A percentile compares a stretch with the other conserved stretches of the same genome.
phyloP scores from a whole-genome alignment of 768 basidiomycete genomes.

The Roridomyces roridus region DNA sequence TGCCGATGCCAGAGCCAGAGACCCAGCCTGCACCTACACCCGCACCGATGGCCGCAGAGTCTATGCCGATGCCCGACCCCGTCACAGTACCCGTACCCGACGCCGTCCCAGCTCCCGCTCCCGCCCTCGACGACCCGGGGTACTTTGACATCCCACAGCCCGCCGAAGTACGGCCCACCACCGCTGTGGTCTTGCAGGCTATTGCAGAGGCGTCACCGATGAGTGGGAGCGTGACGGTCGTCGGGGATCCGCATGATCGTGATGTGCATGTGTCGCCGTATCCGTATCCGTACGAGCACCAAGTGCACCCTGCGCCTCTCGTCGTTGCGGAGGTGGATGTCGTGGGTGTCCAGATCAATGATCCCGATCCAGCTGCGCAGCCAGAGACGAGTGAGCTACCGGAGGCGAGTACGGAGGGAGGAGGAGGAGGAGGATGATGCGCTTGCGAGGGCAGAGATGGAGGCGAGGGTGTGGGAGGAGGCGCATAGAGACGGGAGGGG shows the following conservation, averaged over 20 bases:
- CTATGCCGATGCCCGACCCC: slow-evolving; percentile 1
- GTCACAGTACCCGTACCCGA: background rate
- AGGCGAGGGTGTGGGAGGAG: slow-evolving; percentile 22
- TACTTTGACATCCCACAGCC: slow-evolving; percentile 12
- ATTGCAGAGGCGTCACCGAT: slow-evolving; percentile 2
- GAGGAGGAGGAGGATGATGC: too few relatives aligned
- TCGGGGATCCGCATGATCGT: background rate
- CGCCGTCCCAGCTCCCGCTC: slow-evolving; percentile 6
- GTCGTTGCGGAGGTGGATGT: too few relatives aligned
- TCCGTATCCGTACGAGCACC: too few relatives aligned
- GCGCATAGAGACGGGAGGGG: too few relatives aligned
- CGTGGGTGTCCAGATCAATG: too few relatives aligned
- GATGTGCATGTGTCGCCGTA: slow-evolving; percentile 1
- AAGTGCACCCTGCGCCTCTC: background rate
- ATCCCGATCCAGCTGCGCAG: too few relatives aligned
- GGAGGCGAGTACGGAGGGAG: too few relatives aligned
- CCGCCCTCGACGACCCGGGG: slow-evolving; percentile 7
- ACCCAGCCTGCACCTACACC: too few relatives aligned
- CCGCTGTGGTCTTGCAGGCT: background rate
- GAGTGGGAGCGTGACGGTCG: slow-evolving; percentile 9
- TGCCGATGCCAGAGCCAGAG: too few relatives aligned
- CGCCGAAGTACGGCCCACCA: too few relatives aligned
- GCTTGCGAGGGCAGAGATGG: slow-evolving; percentile 4
- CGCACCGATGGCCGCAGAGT: slow-evolving; percentile 3
- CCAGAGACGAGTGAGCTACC: too few relatives aligned